Evolutionary conservation across 768 basidiomycete species (phyloP).

Genomic region (Boletus insuetus): DNA sequence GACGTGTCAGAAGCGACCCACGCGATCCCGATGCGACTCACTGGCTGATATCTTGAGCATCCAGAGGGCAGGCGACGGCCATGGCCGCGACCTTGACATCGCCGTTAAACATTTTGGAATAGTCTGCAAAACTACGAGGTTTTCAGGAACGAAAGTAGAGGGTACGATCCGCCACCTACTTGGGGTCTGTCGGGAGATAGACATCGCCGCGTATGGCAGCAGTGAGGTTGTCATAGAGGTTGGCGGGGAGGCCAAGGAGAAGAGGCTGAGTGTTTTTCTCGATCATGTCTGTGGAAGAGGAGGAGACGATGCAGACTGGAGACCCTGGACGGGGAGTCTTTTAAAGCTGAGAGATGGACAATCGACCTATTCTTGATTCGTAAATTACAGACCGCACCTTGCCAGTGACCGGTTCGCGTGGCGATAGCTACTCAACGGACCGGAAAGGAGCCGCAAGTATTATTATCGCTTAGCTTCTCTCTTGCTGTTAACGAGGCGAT

Average conservation of each 20-base stretch:
- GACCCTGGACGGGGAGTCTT: constrained; percentile 6
- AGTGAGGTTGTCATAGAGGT: constrained; percentile 45
- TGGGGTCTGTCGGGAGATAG: constrained; percentile 41
- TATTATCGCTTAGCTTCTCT: background rate
- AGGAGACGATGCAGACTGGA: constrained; percentile 7
- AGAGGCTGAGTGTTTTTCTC: background rate
- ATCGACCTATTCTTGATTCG: constrained; percentile 11
- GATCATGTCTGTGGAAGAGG: constrained; percentile 14
- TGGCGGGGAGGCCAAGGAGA: constrained; percentile 8
- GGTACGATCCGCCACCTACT: constrained; percentile 29
- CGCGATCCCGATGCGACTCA: constrained; percentile 36
- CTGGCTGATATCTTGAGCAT: constrained; percentile 82
- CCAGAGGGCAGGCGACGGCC: constrained; percentile 69
- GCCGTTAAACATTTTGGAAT: constrained; percentile 68
- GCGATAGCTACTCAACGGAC: background rate
- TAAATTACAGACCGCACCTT: constrained; percentile 8
- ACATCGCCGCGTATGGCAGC: constrained; percentile 46
- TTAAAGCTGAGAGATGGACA: constrained; percentile 8
- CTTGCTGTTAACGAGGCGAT: constrained; percentile 13
- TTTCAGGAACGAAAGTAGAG: background rate
- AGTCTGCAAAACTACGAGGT: constrained; percentile 25
- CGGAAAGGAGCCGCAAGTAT: background rate
- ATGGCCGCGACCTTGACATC: constrained; percentile 59
- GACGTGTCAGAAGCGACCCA: constrained; percentile 5
- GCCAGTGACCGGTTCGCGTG: background rate